Conservation (phyloP, 306 rosid genomes). For the Cucurbita moschata region DNA sequence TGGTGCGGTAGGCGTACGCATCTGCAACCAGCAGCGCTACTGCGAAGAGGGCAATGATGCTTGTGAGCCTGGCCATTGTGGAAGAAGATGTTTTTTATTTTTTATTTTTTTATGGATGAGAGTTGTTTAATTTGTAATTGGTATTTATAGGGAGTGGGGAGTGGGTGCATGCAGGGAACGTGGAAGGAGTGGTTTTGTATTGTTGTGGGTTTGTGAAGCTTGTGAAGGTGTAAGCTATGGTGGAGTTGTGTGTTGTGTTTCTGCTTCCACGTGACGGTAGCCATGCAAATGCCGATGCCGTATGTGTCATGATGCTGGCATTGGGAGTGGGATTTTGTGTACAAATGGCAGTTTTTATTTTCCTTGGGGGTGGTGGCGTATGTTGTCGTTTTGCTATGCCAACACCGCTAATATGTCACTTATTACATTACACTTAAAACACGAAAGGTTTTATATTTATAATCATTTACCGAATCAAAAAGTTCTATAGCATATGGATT, state of each 20-base stretch:
- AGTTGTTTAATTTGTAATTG: too few relatives aligned
- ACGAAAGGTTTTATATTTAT: too few relatives aligned
- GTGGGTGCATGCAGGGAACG: not conserved
- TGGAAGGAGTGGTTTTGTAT: not conserved
- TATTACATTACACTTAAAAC: too few relatives aligned
- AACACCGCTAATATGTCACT: too few relatives aligned
- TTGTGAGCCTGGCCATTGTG: not conserved
- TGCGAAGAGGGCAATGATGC: not conserved
- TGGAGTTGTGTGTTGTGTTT: not conserved
- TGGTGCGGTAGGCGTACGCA: slow-evolving; percentile 5
- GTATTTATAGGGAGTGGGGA: not conserved
- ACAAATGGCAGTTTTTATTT: too few relatives aligned
- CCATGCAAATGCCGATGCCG: not conserved
- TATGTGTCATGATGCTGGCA: not conserved
- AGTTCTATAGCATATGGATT: too few relatives aligned
- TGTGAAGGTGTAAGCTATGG: not conserved
- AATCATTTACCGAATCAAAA: too few relatives aligned
- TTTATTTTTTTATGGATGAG: not conserved
- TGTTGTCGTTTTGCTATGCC: too few relatives aligned
- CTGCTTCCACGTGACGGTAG: not conserved
- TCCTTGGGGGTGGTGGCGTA: too few relatives aligned
- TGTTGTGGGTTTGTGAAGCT: not conserved
- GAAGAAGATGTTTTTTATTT: not conserved
- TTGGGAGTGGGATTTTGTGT: too few relatives aligned
- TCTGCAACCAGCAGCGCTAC: not conserved